Percentiles rank a stretch among this genome's conserved stretches.
Evolutionary conservation across 163 green algal genomes (phyloP).

Genomic region (Scenedesmus sp.): DNA sequence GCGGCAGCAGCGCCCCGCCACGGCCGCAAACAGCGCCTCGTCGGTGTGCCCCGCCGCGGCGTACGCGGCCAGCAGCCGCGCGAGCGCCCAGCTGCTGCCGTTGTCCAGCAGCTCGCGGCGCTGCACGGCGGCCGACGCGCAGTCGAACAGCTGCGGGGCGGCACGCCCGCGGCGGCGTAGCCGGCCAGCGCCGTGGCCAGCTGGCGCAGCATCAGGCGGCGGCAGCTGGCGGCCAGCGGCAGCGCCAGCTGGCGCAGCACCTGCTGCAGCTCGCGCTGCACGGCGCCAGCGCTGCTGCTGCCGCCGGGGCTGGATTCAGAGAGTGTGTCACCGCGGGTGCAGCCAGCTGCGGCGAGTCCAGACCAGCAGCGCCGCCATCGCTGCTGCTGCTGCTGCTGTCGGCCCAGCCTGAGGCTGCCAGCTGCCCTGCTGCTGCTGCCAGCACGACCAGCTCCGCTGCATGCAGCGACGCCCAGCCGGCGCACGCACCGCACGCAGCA

Average conservation of each 20-base stretch:
- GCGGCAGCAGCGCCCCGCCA: constrained; percentile 10
- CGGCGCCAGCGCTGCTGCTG: background rate
- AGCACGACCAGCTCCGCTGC: constrained; percentile 32
- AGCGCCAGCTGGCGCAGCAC: constrained; percentile 35
- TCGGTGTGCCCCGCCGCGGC: constrained; percentile 29
- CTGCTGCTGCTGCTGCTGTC: constrained; percentile 25
- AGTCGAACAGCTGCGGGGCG: constrained; percentile 37
- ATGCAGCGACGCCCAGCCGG: background rate
- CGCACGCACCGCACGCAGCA: background rate
- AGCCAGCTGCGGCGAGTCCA: background rate
- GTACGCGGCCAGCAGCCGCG: constrained; percentile 31
- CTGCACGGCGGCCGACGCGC: background rate
- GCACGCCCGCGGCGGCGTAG: constrained; percentile 25
- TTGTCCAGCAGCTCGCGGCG: background rate
- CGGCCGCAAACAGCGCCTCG: constrained; percentile 49
- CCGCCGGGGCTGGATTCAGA: background rate
- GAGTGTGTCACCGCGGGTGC: background rate
- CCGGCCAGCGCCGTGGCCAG: background rate
- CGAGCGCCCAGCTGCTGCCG: constrained; percentile 38
- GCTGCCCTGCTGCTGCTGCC: constrained; percentile 45
- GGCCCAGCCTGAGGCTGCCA: constrained; percentile 10
- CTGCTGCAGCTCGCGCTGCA: background rate
- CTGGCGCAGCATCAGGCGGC: background rate
- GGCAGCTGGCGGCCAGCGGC: constrained; percentile 19
- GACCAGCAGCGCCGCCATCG: background rate